Percentiles rank a stretch among this genome's conserved stretches.
Conservation (phyloP, 805 yeast species). For the Ogataea haglerorum region DNA sequence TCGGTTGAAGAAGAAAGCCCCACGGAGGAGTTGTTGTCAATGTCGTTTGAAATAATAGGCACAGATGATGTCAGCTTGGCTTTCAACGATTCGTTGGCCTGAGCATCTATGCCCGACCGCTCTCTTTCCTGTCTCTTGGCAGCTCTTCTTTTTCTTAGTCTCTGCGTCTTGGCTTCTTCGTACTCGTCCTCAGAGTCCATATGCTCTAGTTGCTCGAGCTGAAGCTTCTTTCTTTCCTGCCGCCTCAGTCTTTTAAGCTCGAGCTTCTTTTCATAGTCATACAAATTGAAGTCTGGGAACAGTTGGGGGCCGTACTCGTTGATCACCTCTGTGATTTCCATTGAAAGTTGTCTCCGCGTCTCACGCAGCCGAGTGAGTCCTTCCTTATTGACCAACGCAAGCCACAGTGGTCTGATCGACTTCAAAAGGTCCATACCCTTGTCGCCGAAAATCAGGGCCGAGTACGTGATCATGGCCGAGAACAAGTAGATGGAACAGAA, state of each 20-base stretch:
- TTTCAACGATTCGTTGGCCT: slow-evolving; percentile 30
- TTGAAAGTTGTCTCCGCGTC: slow-evolving; percentile 59
- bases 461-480: slow-evolving; percentile 73
- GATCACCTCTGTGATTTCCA: slow-evolving; percentile 73
- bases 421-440: slow-evolving; percentile 87
- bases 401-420: slow-evolving; percentile 75
- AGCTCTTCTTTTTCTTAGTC: slow-evolving; percentile 42
- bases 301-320: slow-evolving; percentile 80
- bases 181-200: slow-evolving; percentile 42
- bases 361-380: slow-evolving; percentile 57
- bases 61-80: slow-evolving; percentile 45
- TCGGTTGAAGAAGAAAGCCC: slow-evolving; percentile 31
- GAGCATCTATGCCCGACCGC: slow-evolving; percentile 14
- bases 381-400: slow-evolving; percentile 57
- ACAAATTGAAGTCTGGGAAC: slow-evolving; percentile 77
- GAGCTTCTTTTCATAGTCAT: slow-evolving; percentile 42
- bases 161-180: slow-evolving; percentile 48
- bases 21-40: slow-evolving; percentile 26
- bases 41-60: slow-evolving; percentile 52
- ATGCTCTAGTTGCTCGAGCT: slow-evolving; percentile 16
- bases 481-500: slow-evolving; percentile 54
- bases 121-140: slow-evolving; percentile 27
- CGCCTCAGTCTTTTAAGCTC: slow-evolving; percentile 31
- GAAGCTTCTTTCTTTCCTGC: slow-evolving; percentile 26
- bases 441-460: slow-evolving; percentile 91